Base-by-base conservation (phyloP, 2,329 filamentous ascomycete species). In the Cladosporium cucumerinum region DNA sequence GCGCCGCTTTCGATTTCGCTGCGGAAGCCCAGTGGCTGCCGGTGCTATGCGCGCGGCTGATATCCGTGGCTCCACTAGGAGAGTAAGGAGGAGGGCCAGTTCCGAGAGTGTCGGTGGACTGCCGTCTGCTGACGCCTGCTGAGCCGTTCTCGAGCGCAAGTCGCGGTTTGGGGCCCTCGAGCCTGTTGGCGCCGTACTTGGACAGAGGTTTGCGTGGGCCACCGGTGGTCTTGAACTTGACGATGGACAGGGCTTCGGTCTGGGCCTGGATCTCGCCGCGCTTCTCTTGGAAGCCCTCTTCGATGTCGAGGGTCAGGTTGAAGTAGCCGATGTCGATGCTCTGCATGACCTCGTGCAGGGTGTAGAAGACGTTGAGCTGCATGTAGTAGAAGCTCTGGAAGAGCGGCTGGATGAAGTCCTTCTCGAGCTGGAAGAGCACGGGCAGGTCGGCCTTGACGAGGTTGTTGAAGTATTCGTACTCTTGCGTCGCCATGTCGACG, bases 331-430 rank as follows among this genome's bases (percentile, higher is more conserved):
- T 99, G 74, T 98, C 93, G 77, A 96, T 93, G 70, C 86, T 88
- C 81, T 99, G 95, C 95, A 99, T 99, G 80, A 89, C 92, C 79
- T 98, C 94, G 77, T 99, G 95, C 62, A 99, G 84, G 0, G 95
- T 99, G 80, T 99, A 99, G 78, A 98, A 99, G 69, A 99, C 92
- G 78, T 99, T 99, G 69, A 99, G 86, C 79, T 99, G 95, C 95
- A 99, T 99, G 83, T 98, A 99, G 81, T 99, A 99, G 82, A 99
- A 99, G 11, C 92, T 96, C 78, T 98, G 95, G 84, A 99, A 99
- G 8, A 99, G 86, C 2, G 95, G 95, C 71, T 92, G 89, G 78
- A 99, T 99, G 77, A 99, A 98, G 78, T 98, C 90, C 69, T 89
- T 87, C 78, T 99, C 95, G 21, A 99, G 86, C 8, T 82, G 78